phyloP scores from a whole-genome alignment of 805 yeast species.

The Maudiozyma barnettii region DNA sequence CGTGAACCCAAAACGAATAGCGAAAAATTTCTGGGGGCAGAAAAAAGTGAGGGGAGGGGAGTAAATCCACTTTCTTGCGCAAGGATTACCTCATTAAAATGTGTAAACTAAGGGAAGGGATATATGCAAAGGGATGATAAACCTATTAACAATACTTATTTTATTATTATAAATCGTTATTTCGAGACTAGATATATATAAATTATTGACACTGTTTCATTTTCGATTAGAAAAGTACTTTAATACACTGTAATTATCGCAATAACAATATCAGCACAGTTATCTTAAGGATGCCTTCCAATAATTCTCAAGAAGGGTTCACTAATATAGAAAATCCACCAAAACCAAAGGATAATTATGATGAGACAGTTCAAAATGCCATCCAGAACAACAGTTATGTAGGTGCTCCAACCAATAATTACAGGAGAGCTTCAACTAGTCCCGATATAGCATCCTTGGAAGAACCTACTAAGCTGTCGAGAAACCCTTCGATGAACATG shows the following conservation, averaged over 20 bases:
- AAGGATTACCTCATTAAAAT: background rate
- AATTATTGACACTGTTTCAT: too few species aligned
- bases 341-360: slow-evolving; percentile 4
- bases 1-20: too few species aligned
- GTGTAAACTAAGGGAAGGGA: background rate
- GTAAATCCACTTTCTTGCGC: too few species aligned
- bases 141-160: too few species aligned
- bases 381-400: slow-evolving; percentile 3
- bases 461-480: too few species aligned
- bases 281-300: background rate
- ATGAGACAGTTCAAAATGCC: slow-evolving; percentile 2
- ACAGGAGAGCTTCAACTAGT: background rate
- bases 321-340: slow-evolving; percentile 6
- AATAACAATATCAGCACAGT: too few species aligned
- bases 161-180: too few species aligned
- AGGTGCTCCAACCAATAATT: slow-evolving; percentile 2
- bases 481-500: background rate
- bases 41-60: too few species aligned
- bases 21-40: too few species aligned
- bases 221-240: too few species aligned
- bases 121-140: background rate
- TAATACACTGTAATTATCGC: too few species aligned
- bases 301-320: background rate
- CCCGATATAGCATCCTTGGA: background rate
- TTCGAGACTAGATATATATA: too few species aligned